These are phyloP conservation scores for Trametes punicea DNA, from an alignment of 768 basidiomycete species.

Conservation along the genomic window DNA sequence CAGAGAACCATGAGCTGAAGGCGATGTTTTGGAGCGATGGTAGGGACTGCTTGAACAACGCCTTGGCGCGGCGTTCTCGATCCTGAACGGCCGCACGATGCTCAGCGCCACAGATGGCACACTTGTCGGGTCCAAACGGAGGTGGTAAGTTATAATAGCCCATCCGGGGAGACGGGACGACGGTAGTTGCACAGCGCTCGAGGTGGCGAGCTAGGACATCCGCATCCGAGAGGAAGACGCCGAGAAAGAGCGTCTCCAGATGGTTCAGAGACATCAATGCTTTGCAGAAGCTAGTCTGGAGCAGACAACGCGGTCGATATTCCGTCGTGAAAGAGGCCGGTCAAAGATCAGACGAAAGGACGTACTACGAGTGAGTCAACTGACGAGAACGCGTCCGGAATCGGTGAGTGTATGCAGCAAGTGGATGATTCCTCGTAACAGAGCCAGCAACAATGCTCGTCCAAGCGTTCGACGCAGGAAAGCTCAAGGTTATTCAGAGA, in stretches of 20 bases:
- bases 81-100: constrained; percentile 33
- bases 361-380: constrained; percentile 51
- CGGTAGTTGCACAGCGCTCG: constrained; percentile 16
- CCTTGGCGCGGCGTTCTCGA: constrained; percentile 47
- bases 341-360: too few species aligned
- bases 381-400: constrained; percentile 48
- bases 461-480: constrained; percentile 57
- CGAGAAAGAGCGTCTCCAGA: constrained; percentile 52
- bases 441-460: constrained; percentile 54
- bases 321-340: too few species aligned
- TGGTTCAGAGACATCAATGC: constrained; percentile 45
- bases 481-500: constrained; percentile 47
- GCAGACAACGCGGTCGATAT: too few species aligned
- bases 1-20: constrained; percentile 51
- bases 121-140: constrained; percentile 29
- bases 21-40: constrained; percentile 42
- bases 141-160: constrained; percentile 1
- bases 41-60: constrained; percentile 43
- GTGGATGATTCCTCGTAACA: constrained; percentile 63
- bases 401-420: constrained; percentile 56
- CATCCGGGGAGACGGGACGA: background rate
- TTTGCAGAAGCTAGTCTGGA: constrained; percentile 41
- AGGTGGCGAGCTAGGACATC: constrained; percentile 47
- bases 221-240: constrained; percentile 59
- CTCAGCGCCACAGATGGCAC: constrained; percentile 35